These are phyloP conservation scores for Ophiostoma populinum DNA, from an alignment of 2,329 filamentous ascomycete species.

Conservation along the genomic window DNA sequence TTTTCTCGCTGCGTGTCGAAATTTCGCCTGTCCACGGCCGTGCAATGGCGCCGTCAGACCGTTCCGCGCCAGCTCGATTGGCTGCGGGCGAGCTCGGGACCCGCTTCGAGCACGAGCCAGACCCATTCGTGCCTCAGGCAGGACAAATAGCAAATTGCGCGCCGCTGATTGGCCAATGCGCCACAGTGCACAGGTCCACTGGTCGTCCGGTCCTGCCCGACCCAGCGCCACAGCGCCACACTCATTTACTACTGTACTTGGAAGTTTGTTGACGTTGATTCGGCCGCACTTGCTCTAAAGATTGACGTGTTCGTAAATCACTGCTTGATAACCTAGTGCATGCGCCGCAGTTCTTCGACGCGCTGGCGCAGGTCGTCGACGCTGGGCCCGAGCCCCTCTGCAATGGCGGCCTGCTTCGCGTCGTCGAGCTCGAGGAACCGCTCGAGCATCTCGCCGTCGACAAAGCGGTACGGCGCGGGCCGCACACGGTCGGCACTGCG, in stretches of 20 bases:
- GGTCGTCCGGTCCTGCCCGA: conserved; percentile 13
- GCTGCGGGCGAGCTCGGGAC: too few species aligned
- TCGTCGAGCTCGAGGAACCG: conserved; percentile 58
- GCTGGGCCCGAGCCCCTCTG: conserved; percentile 38
- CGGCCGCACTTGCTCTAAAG: too few species aligned
- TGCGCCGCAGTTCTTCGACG: conserved; percentile 43
- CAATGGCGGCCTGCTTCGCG: conserved; percentile 34
- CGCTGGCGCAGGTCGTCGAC: conserved; percentile 45
- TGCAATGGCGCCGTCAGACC: too few species aligned
- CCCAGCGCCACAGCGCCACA: not conserved
- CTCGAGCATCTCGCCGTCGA: conserved; percentile 86
- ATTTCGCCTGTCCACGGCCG: not conserved
- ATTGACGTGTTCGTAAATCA: too few species aligned
- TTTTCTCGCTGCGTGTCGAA: conserved; percentile 4
- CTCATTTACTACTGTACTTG: too few species aligned
- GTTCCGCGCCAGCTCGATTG: too few species aligned
- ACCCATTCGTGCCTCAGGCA: conserved; percentile 10
- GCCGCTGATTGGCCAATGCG: conserved; percentile 6
- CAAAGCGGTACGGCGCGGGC: conserved; percentile 67
- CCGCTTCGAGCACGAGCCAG: not conserved
- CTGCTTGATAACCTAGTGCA: conserved; percentile 35
- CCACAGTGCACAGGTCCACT: conserved; percentile 5
- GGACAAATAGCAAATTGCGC: conserved; percentile 10
- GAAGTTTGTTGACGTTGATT: too few species aligned
- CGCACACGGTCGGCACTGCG: conserved; percentile 52